A percentile compares a stretch with the other conserved stretches of the same genome.
Conservation (phyloP, 306 rosid species). For the Dryas alaskensis region DNA sequence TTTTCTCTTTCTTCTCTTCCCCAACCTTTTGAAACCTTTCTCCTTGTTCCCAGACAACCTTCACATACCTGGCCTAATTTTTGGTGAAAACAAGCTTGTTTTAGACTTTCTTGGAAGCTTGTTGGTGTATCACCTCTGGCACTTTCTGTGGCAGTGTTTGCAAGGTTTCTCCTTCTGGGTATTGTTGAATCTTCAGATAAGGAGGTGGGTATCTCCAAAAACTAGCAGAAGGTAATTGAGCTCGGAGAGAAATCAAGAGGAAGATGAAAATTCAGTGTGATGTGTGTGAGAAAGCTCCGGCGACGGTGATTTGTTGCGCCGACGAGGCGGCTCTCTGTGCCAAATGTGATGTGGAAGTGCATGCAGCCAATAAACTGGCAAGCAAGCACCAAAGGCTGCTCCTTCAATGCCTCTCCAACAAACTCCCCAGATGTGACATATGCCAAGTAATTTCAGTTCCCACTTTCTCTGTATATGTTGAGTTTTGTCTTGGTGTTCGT, state of each 20-base stretch:
- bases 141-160: background rate
- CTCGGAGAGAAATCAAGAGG: background rate
- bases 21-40: no score
- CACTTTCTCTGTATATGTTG: background rate
- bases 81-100: background rate
- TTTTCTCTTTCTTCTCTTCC: background rate
- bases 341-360: constrained; percentile 89
- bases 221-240: no score
- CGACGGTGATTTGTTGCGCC: constrained; percentile 90
- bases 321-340: constrained; percentile 97
- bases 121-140: background rate
- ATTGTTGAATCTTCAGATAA: no score
- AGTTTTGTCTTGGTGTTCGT: background rate
- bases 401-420: constrained; percentile 67
- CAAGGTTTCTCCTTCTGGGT: background rate
- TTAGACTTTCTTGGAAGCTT: background rate
- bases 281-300: constrained; percentile 94
- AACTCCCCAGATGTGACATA: constrained; percentile 92
- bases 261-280: constrained; percentile 95
- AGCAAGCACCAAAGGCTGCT: constrained; percentile 97
- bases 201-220: no score
- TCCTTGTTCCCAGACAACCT: background rate
- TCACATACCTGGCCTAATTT: background rate
- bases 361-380: constrained; percentile 96
- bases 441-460: constrained; percentile 60